These are phyloP conservation scores for Globisporangium paroecandrum DNA, from an alignment of 352 stramenopile species.

Conservation along the genomic window DNA sequence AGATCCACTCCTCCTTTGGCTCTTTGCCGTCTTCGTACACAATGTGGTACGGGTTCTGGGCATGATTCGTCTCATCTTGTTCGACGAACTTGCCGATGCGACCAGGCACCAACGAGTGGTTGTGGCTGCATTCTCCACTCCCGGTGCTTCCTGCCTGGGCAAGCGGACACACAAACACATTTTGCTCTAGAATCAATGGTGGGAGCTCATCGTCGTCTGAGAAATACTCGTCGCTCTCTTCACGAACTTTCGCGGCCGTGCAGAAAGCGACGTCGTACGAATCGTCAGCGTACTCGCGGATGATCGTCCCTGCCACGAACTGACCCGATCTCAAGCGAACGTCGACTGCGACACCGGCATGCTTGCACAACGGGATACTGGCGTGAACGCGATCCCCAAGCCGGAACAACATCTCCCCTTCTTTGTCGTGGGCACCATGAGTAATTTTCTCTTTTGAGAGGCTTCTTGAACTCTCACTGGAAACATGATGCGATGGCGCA, in stretches of 20 bases:
- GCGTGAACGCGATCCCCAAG: constrained; percentile 33
- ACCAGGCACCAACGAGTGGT: constrained; percentile 18
- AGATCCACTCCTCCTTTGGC: constrained; percentile 28
- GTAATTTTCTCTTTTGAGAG: not conserved
- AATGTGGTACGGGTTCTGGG: constrained; percentile 29
- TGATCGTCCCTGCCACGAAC: constrained; percentile 45
- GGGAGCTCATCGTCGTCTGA: constrained; percentile 41
- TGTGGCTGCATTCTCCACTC: not conserved
- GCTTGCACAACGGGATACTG: constrained; percentile 30
- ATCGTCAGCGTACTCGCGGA: constrained; percentile 35
- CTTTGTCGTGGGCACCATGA: not conserved
- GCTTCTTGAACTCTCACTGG: not conserved
- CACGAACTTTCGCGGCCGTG: constrained; percentile 27
- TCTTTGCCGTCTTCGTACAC: constrained; percentile 30
- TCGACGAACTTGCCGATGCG: constrained; percentile 32
- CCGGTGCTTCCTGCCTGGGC: not conserved
- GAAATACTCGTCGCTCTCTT: constrained; percentile 38
- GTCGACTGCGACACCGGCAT: constrained; percentile 47
- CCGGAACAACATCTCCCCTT: constrained; percentile 21
- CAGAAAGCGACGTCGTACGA: constrained; percentile 47
- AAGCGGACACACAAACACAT: constrained; percentile 39
- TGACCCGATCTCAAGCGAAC: constrained; percentile 25
- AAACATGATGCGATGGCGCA: constrained; percentile 9
- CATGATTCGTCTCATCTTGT: constrained; percentile 22
- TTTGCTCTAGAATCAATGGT: constrained; percentile 24